phyloP scores from a whole-genome alignment of 768 basidiomycete species.

The Clitopilus hobsonii region DNA sequence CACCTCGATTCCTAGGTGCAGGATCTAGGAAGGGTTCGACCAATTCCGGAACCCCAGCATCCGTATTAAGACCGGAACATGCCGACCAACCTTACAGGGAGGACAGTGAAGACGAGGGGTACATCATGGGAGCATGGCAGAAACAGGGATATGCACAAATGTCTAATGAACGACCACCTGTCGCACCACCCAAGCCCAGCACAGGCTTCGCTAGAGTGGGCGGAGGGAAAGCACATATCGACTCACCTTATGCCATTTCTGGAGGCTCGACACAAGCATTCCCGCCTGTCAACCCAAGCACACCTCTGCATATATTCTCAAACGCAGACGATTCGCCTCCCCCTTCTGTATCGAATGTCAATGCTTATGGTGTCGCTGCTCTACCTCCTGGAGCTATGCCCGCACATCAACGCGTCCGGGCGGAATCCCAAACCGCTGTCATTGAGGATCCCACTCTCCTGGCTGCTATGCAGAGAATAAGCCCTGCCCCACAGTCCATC shows the following conservation, averaged over 20 bases:
- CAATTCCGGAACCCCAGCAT: constrained; percentile 59
- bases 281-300: constrained; percentile 48
- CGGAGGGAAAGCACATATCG: constrained; percentile 83
- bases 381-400: constrained; percentile 67
- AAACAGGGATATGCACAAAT: constrained; percentile 47
- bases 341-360: constrained; percentile 47
- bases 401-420: constrained; percentile 49
- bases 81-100: constrained; percentile 72
- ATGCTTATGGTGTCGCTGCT: constrained; percentile 25
- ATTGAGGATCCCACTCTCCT: constrained; percentile 57
- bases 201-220: constrained; percentile 85
- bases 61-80: constrained; percentile 76
- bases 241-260: constrained; percentile 78
- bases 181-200: constrained; percentile 10
- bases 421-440: constrained; percentile 80
- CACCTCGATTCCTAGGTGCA: constrained; percentile 26
- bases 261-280: constrained; percentile 60
- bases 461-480: constrained; percentile 7
- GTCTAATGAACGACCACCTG: constrained; percentile 26
- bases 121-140: constrained; percentile 95
- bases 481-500: constrained; percentile 8
- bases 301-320: constrained; percentile 16
- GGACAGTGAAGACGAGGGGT: constrained; percentile 79
- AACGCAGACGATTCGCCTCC: constrained; percentile 43
- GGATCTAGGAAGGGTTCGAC: constrained; percentile 46